Evolutionary conservation across 148 eudicot genomes (phyloP).

Genomic region (Bassia scoparia): DNA sequence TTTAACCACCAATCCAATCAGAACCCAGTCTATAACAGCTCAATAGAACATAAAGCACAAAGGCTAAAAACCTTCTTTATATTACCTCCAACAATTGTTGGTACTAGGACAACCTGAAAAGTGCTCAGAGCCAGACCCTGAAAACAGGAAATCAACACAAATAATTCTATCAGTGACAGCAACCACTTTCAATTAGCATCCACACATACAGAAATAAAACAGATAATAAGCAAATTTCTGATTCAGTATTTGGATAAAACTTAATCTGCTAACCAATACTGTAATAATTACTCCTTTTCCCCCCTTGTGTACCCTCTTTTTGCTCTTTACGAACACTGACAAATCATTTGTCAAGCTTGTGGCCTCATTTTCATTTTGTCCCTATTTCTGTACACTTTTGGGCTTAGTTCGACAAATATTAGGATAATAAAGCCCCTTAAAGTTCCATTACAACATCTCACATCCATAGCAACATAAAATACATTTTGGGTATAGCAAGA

Average conservation of each 20-base stretch:
- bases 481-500: neutral
- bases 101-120: slow-evolving; percentile 93
- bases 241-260: neutral
- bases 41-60: neutral
- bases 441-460: neutral
- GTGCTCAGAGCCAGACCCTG: slow-evolving; percentile 99
- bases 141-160: slow-evolving; percentile 17
- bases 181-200: neutral
- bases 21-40: too few species aligned
- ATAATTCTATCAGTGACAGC: neutral
- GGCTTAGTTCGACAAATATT: neutral
- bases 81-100: slow-evolving; percentile 87
- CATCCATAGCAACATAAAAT: neutral
- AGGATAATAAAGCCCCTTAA: neutral
- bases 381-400: neutral
- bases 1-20: too few species aligned
- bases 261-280: neutral
- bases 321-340: neutral
- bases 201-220: neutral
- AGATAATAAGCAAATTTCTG: neutral
- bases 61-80: slow-evolving; percentile 21
- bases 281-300: neutral
- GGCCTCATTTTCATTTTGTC: neutral
- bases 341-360: neutral
- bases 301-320: neutral